Evolutionary conservation across 768 basidiomycete genomes (phyloP).

Genomic region (Mrakia gelida): DNA sequence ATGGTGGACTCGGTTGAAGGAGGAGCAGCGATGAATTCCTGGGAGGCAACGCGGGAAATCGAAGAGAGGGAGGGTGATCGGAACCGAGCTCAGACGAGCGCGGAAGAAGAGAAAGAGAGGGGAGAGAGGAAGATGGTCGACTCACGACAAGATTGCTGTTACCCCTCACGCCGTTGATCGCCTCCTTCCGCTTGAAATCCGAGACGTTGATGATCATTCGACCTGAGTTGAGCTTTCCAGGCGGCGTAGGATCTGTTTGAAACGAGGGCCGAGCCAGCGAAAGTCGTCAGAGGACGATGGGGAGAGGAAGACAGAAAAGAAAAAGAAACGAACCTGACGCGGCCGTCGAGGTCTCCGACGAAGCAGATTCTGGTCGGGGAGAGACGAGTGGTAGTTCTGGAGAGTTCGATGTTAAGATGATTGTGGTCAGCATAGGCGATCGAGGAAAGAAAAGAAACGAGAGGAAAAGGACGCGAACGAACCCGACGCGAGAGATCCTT

Average conservation of each 20-base stretch:
- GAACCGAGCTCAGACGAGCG: no score
- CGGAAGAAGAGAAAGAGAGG: no score
- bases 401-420: not conserved
- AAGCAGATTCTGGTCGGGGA: not conserved
- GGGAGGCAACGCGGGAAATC: not conserved
- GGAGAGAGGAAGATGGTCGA: no score
- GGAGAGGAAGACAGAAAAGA: no score
- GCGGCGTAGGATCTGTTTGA: not conserved
- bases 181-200: not conserved
- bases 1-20: not conserved
- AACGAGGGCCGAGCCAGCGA: not conserved
- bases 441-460: no score
- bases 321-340: not conserved
- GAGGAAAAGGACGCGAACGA: no score
- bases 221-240: not conserved
- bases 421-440: not conserved
- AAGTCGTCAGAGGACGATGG: not conserved
- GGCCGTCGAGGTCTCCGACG: not conserved
- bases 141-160: no score
- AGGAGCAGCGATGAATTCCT: not conserved
- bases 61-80: not conserved
- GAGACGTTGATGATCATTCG: not conserved
- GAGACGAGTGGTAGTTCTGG: no score
- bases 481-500: no score
- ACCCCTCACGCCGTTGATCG: no score